These are phyloP conservation scores for Saccharomycopsis sp. DNA, from an alignment of 805 yeast genomes.

Conservation along the genomic window DNA sequence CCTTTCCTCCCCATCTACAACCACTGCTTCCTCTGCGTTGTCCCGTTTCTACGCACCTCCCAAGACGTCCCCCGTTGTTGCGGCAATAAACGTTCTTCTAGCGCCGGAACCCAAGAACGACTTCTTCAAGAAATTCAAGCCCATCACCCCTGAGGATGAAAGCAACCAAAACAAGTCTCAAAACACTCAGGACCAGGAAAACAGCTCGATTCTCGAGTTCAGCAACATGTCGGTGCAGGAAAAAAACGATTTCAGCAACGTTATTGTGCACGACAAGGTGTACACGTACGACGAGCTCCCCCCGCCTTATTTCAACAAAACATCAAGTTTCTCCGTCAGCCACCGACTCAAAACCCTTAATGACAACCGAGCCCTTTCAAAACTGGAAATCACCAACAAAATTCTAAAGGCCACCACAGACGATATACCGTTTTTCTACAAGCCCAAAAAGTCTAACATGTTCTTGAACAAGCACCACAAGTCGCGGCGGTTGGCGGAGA, in stretches of 20 bases:
- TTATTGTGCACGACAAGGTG: constrained; percentile 74
- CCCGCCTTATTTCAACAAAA: constrained; percentile 32
- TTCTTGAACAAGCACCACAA: constrained; percentile 23
- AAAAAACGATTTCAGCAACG: too few species aligned
- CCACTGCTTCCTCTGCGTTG: too few species aligned
- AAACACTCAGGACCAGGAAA: background rate
- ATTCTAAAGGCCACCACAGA: background rate
- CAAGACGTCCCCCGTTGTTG: constrained; percentile 41
- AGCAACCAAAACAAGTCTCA: constrained; percentile 4
- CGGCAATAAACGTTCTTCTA: constrained; percentile 41
- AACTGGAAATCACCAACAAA: too few species aligned
- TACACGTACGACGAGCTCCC: constrained; percentile 65
- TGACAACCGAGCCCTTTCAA: background rate
- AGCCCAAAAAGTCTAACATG: constrained; percentile 10
- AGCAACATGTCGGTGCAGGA: constrained; percentile 33
- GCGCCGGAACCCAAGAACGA: constrained; percentile 48
- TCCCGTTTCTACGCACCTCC: constrained; percentile 33
- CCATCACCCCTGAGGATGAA: constrained; percentile 1
- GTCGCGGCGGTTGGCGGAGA: constrained; percentile 49
- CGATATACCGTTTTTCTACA: constrained; percentile 19
- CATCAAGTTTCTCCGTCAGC: constrained; percentile 2
- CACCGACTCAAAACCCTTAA: background rate
- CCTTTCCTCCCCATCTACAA: too few species aligned
- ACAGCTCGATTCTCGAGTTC: constrained; percentile 13
- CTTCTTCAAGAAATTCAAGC: constrained; percentile 29